Conservation (phyloP, 2,329 filamentous ascomycete species). For the Capronia coronata region DNA sequence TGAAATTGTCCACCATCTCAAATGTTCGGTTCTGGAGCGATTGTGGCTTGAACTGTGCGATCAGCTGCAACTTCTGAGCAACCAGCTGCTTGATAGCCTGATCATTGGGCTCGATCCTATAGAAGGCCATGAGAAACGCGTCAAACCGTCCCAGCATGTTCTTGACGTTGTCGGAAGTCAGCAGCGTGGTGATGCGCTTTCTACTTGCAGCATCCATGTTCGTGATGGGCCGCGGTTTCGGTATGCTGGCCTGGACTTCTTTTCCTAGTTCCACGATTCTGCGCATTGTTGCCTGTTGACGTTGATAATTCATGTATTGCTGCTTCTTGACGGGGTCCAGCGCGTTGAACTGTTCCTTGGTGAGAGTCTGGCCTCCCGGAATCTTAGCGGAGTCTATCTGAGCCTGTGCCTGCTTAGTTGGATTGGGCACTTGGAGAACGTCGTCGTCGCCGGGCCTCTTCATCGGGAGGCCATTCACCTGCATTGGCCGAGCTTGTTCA, state of each 20-base stretch:
- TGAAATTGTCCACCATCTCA: conserved; percentile 39
- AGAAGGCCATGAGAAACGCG: conserved; percentile 37
- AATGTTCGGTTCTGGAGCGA: conserved; percentile 35
- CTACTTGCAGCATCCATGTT: conserved; percentile 32
- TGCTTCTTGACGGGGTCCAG: conserved; percentile 41
- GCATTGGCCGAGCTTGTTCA: conserved; percentile 15
- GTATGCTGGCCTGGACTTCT: conserved; percentile 36
- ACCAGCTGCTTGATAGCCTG: conserved; percentile 21
- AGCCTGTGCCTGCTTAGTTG: conserved; percentile 5
- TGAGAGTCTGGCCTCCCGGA: conserved; percentile 7
- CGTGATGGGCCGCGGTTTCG: conserved; percentile 31
- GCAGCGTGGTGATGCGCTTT: conserved; percentile 25
- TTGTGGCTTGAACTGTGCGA: conserved; percentile 40
- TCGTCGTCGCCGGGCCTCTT: conserved; percentile 44
- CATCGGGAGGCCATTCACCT: conserved; percentile 27
- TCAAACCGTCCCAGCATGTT: conserved; percentile 42
- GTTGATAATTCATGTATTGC: conserved; percentile 31
- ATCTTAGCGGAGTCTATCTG: conserved; percentile 10
- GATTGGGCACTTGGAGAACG: conserved; percentile 33
- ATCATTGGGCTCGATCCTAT: conserved; percentile 38
- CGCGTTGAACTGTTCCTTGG: conserved; percentile 29
- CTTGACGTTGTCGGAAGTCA: conserved; percentile 36
- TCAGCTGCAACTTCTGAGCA: conserved; percentile 38
- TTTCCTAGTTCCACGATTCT: conserved; percentile 37
- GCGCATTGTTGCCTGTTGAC: conserved; percentile 34